phyloP scores from a whole-genome alignment of 169 alveolate genomes.

The Eimeria zaria region DNA sequence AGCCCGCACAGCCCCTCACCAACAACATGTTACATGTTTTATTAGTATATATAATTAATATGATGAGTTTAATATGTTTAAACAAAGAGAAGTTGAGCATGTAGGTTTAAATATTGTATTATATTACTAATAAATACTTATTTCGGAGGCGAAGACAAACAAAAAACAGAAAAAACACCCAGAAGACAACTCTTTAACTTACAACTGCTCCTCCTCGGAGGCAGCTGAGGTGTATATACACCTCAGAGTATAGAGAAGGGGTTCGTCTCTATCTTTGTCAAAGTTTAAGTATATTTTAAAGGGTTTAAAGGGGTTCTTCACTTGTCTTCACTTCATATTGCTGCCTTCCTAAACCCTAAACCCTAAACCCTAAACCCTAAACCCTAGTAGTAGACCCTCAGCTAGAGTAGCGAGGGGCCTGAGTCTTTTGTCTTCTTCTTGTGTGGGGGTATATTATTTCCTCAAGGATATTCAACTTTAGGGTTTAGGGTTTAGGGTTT shows the following conservation, averaged over 20 bases:
- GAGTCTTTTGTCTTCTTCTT: background rate
- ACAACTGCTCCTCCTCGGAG: background rate
- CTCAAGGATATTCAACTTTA: too few species aligned
- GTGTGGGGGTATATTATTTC: background rate
- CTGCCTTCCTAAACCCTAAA: too few species aligned
- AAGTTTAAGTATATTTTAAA: background rate
- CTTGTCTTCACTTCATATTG: too few species aligned
- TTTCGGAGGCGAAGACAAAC: background rate
- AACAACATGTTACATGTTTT: too few species aligned
- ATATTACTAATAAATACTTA: too few species aligned
- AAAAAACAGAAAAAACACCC: too few species aligned
- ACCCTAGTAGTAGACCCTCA: too few species aligned
- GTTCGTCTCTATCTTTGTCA: background rate
- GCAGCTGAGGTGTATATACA: background rate
- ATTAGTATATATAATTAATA: too few species aligned
- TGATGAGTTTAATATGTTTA: background rate
- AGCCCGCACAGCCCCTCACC: too few species aligned
- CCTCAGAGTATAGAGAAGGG: background rate
- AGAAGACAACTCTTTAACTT: too few species aligned
- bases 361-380: too few species aligned
- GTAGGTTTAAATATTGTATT: background rate
- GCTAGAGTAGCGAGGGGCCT: background rate
- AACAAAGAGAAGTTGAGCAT: background rate
- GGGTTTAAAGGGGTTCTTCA: background rate
- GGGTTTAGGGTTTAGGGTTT: slow-evolving; percentile 2